phyloP scores from a whole-genome alignment of 2,329 filamentous ascomycete genomes.

The Teratosphaeria viscida region DNA sequence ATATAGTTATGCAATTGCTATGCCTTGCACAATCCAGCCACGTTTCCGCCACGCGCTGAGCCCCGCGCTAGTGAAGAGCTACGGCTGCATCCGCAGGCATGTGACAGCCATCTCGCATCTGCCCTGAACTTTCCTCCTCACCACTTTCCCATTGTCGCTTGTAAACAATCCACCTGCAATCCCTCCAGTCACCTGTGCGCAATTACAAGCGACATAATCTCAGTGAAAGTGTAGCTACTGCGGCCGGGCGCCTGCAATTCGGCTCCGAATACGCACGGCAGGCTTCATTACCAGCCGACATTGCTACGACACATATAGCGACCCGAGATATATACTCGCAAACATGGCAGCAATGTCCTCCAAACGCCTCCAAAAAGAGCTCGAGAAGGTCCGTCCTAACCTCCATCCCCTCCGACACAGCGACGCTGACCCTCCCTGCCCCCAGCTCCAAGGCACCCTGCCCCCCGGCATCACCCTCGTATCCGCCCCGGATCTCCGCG shows the following conservation, averaged over 20 bases:
- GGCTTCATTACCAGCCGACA: not conserved
- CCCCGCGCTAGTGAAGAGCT: not conserved
- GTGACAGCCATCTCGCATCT: not conserved
- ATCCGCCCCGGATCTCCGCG: constrained; percentile 68
- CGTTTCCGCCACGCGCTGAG: not conserved
- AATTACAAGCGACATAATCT: too few species aligned
- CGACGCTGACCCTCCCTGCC: not conserved
- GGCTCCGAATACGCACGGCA: not conserved
- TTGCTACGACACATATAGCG: not conserved
- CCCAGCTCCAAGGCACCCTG: constrained; percentile 45
- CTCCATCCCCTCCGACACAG: not conserved
- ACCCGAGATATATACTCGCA: not conserved
- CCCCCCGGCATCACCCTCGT: constrained; percentile 67
- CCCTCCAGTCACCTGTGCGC: too few species aligned
- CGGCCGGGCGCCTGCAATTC: too few species aligned
- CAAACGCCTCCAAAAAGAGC: constrained; percentile 41
- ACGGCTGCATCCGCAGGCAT: not conserved
- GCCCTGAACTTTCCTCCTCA: not conserved
- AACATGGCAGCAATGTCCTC: constrained; percentile 24
- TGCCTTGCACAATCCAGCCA: not conserved
- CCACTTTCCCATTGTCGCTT: not conserved
- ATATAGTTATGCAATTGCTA: not conserved
- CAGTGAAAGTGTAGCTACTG: too few species aligned
- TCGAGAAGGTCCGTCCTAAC: constrained; percentile 38
- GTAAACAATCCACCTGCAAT: not conserved